Percentiles rank a stretch among this genome's conserved stretches.
phyloP scores from a whole-genome alignment of 1,284 basidiomycete genomes.

The Pseudozyma sp. region DNA sequence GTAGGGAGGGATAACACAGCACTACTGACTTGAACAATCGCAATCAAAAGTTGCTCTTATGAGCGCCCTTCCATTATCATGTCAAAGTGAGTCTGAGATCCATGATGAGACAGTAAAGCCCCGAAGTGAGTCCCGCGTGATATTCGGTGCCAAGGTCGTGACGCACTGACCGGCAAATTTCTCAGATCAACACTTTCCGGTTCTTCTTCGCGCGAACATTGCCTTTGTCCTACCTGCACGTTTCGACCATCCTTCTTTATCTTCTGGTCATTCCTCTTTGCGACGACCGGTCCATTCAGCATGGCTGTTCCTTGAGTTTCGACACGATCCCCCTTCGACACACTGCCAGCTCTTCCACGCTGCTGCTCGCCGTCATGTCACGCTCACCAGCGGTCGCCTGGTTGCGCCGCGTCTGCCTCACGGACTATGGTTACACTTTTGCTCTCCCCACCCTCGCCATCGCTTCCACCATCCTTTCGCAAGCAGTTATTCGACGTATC shows the following conservation, averaged over 20 bases:
- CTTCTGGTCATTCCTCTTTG: background rate
- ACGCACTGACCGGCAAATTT: constrained; percentile 30
- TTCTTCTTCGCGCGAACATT: constrained; percentile 14
- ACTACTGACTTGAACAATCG: background rate
- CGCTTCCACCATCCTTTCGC: constrained; percentile 19
- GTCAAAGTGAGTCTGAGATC: background rate
- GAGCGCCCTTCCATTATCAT: too few relatives aligned
- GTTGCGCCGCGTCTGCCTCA: constrained; percentile 35
- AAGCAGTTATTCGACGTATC: constrained; percentile 34
- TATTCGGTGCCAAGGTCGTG: background rate
- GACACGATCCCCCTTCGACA: background rate
- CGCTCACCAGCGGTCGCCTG: constrained; percentile 19
- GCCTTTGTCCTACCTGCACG: constrained; percentile 8
- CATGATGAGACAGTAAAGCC: too few relatives aligned
- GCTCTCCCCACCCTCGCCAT: constrained; percentile 28
- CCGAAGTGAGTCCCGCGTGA: background rate
- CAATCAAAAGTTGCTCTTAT: background rate
- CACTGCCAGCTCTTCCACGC: background rate
- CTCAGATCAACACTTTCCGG: constrained; percentile 15
- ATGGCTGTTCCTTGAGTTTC: constrained; percentile 9
- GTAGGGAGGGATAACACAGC: constrained; percentile 13
- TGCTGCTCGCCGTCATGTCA: constrained; percentile 13
- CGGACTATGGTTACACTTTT: constrained; percentile 37
- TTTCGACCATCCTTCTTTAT: background rate
- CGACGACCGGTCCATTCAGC: background rate